Percentiles rank a stretch among this genome's conserved stretches.
Conservation (phyloP, 2,329 filamentous ascomycete species). For the Leptographium galeiforme region DNA sequence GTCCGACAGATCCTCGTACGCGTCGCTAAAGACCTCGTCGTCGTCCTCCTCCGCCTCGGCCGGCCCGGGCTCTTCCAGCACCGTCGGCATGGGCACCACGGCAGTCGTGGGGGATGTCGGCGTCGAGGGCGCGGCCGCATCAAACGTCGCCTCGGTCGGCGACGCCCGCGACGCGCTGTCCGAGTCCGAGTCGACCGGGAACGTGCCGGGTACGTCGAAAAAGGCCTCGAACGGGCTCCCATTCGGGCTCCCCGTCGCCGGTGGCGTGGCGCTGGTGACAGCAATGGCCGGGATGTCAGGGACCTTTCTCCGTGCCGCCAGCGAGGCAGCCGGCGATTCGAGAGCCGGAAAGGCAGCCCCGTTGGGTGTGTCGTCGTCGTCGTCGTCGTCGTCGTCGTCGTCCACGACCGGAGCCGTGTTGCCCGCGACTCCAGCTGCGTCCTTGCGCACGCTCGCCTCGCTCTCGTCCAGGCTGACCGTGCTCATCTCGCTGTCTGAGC, state of each 20-base stretch:
- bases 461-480: conserved; percentile 19
- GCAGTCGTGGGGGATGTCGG: conserved; percentile 13
- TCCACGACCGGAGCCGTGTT: not conserved
- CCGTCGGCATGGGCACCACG: conserved; percentile 12
- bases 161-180: conserved; percentile 9
- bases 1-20: conserved; percentile 59
- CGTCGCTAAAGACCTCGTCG: conserved; percentile 57
- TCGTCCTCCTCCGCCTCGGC: not conserved
- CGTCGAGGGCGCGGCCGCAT: conserved; percentile 4
- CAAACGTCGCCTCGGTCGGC: not conserved
- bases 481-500: conserved; percentile 39
- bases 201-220: conserved; percentile 46
- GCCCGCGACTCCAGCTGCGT: too few relatives aligned
- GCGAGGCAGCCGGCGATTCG: not conserved
- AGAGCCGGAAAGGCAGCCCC: not conserved
- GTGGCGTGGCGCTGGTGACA: conserved; percentile 25
- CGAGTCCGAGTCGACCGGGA: conserved; percentile 29
- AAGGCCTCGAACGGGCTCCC: conserved; percentile 10
- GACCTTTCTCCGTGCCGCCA: not conserved
- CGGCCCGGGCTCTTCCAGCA: conserved; percentile 21
- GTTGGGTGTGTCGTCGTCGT: not conserved
- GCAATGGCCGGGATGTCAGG: conserved; percentile 28
- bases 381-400: not conserved
- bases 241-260: not conserved
- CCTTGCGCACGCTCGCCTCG: conserved; percentile 17